These are phyloP conservation scores for Theobroma grandiflorum DNA, from an alignment of 441 rosid species.

Conservation along the genomic window DNA sequence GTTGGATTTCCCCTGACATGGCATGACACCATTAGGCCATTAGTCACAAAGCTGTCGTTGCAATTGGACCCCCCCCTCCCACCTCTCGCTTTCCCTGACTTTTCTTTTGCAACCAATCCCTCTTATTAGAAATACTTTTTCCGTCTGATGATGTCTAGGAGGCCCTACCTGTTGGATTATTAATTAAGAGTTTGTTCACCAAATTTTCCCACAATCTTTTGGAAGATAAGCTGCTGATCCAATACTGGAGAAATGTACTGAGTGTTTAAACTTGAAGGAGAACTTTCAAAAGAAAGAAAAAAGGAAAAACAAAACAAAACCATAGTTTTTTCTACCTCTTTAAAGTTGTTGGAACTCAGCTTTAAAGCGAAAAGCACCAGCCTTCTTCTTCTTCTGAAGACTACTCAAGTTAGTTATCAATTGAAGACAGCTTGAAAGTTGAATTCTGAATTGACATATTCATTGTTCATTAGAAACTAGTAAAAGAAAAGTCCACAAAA, in stretches of 20 bases:
- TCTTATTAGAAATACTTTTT: constrained; percentile 4
- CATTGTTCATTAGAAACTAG: not conserved
- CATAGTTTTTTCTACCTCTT: not conserved
- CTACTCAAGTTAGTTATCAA: not conserved
- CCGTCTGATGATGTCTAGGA: constrained; percentile 22
- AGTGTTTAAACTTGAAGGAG: not conserved
- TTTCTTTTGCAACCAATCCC: constrained; percentile 20
- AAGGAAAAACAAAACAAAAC: not conserved
- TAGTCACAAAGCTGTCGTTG: constrained; percentile 25
- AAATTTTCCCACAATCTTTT: not conserved
- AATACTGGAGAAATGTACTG: not conserved
- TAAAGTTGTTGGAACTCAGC: constrained; percentile 16
- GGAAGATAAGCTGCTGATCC: not conserved
- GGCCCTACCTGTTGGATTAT: constrained; percentile 28
- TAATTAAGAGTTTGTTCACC: constrained; percentile 22
- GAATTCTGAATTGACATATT: constrained; percentile 9
- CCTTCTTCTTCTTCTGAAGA: not conserved
- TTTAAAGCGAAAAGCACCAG: constrained; percentile 7
- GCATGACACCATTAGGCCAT: constrained; percentile 19
- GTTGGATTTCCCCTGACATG: constrained; percentile 17
- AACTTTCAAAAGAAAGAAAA: not conserved
- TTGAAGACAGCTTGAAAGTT: constrained; percentile 18
- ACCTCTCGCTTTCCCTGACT: constrained; percentile 20
- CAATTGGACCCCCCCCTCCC: constrained; percentile 19
- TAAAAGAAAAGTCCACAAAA: not conserved